Percentiles rank a stretch among this genome's conserved stretches.
These are phyloP conservation scores for Botrytis squamosa DNA, from an alignment of 2,329 filamentous ascomycete genomes.

Conservation along the genomic window DNA sequence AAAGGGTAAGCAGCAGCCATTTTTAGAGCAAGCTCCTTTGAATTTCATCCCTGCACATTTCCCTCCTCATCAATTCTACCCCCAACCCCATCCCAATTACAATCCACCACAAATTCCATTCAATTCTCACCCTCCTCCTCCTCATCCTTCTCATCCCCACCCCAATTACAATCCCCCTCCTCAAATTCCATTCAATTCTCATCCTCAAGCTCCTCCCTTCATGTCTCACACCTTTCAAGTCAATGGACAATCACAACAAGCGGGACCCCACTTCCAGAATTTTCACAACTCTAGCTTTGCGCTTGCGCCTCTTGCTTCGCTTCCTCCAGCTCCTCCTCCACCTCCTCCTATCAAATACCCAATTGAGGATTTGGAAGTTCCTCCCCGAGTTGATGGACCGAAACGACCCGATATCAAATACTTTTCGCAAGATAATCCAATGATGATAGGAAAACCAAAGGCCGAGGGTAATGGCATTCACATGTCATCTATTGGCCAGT, in stretches of 20 bases:
- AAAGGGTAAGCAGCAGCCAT: conserved; percentile 43
- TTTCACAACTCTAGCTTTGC: conserved; percentile 47
- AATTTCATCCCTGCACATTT: conserved; percentile 23
- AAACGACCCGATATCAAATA: conserved; percentile 76
- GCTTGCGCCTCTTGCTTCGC: conserved; percentile 48
- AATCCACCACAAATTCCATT: conserved; percentile 29
- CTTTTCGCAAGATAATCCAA: conserved; percentile 64
- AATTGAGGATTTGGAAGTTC: conserved; percentile 87
- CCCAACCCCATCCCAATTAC: conserved; percentile 20
- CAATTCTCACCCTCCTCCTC: conserved; percentile 23
- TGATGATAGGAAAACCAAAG: conserved; percentile 48
- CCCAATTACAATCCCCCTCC: conserved; percentile 16
- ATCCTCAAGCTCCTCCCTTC: conserved; percentile 29
- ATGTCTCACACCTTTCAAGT: conserved; percentile 39
- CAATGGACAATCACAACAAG: conserved; percentile 36
- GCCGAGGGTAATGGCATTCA: conserved; percentile 60
- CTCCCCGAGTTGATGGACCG: conserved; percentile 58
- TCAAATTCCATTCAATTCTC: conserved; percentile 31
- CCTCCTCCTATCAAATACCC: conserved; percentile 87
- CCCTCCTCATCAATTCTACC: conserved; percentile 29
- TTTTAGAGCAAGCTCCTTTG: conserved; percentile 38
- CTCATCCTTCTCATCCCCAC: conserved; percentile 26
- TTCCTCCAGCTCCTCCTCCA: conserved; percentile 57
- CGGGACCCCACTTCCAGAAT: conserved; percentile 39
- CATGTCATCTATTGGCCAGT: conserved; percentile 79